These are phyloP conservation scores for Neurospora sp. DNA, from an alignment of 495 filamentous ascomycete species.

Conservation along the genomic window DNA sequence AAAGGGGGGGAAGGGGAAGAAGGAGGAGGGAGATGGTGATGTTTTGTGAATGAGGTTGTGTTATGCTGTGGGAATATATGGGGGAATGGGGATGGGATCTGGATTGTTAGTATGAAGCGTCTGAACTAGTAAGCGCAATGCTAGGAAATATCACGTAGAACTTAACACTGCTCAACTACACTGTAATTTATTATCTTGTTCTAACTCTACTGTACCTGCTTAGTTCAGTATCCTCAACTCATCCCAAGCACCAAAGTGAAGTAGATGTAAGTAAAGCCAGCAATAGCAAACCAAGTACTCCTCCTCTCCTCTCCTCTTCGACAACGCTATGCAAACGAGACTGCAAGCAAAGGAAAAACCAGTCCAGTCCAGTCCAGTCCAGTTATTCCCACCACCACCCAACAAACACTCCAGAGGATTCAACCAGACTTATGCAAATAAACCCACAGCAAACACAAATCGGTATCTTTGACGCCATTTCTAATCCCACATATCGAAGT, in stretches of 20 bases:
- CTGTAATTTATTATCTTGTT: not conserved
- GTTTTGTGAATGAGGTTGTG: not conserved
- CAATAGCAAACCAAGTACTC: not conserved
- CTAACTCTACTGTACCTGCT: not conserved
- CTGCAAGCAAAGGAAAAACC: not conserved
- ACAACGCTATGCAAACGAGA: not conserved
- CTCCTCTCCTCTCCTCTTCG: not conserved
- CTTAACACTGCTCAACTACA: not conserved
- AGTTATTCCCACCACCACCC: not conserved
- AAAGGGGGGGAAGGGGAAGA: no score
- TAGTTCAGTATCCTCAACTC: not conserved
- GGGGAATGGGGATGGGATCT: not conserved
- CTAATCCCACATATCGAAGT: not conserved
- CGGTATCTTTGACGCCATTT: not conserved
- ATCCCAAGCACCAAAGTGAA: not conserved
- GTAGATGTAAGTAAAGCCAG: not conserved
- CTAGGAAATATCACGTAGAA: not conserved
- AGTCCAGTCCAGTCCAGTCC: not conserved
- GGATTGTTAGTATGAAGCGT: not conserved
- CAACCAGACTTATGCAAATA: not conserved
- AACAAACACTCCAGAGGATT: not conserved
- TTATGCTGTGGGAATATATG: not conserved
- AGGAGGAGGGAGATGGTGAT: not conserved
- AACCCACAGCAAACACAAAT: not conserved
- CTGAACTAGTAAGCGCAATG: not conserved